Base-by-base conservation (phyloP, 2,329 filamentous ascomycete genomes). In the Dothistroma pini region DNA sequence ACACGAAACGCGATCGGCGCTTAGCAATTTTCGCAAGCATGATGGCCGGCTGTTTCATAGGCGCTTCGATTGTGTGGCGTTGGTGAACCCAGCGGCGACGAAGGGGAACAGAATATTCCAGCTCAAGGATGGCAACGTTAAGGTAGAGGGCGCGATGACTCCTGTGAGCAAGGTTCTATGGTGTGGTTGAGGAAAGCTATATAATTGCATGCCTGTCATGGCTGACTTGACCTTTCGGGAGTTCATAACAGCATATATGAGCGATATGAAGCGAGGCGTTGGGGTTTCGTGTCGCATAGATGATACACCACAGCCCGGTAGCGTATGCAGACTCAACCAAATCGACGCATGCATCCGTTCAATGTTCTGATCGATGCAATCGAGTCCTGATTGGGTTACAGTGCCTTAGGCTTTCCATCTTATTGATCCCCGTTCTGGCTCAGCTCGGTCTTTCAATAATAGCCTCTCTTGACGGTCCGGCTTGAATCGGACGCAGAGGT, bases 41-140 rank as follows among this genome's bases (percentile, higher is more conserved):
- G 57, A 44, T 71, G 16, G 57, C 57, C 6, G 70, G 70, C 10
- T 66, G 67, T 31, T 72, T 70, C 52, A 62, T 71, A 22, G 70
- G 70, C 6, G 66, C 70, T 14, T 60, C 60, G 2, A 52, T 66
- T 8, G 62, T 41, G 61, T 68, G 8, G 60, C 61, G 1, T 50
- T 72, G 21, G 62, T 71, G 14, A 57, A 68, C 5, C 64, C 64
- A 2, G 69, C 63, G 0, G 57, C 59, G 25, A 57, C 65, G 50
- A 72, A 71, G 54, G 61, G 59, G 11, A 49, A 62, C 6, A n/a
- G n/a, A n/a, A n/a, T n/a, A n/a, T 57, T 47, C 16, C 35, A 56
- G 21, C 55, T 65, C n/a, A 64, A 68, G 31, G 58, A 63, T 32
- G 64, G 65, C 9, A 38, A 52, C 14, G 54, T 61, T 41, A 60